Evolutionary conservation across 805 yeast species (phyloP).

Genomic region (Metschnikowia reukaufii): DNA sequence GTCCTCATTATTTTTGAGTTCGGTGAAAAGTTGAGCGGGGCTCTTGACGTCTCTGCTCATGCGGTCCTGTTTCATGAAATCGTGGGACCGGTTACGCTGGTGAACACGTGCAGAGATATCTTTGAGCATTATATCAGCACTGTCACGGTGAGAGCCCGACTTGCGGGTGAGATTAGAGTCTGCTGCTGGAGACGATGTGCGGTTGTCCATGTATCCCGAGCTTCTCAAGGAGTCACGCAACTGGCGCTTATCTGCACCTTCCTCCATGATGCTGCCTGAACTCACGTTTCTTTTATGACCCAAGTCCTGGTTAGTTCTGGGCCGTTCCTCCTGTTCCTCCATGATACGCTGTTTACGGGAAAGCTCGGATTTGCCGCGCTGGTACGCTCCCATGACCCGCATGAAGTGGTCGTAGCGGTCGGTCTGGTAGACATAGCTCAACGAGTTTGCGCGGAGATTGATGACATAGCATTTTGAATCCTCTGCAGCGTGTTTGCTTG

Average conservation of each 20-base stretch:
- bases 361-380: conserved; percentile 60
- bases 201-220: conserved; percentile 45
- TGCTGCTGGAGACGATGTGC: conserved; percentile 9
- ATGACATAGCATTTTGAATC: conserved; percentile 39
- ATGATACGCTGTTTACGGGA: conserved; percentile 30
- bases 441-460: conserved; percentile 47
- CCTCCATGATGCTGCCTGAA: conserved; percentile 21
- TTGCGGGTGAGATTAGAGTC: conserved; percentile 12
- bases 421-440: conserved; percentile 59
- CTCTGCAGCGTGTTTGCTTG: conserved; percentile 20
- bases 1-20: conserved; percentile 56
- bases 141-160: conserved; percentile 25
- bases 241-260: conserved; percentile 36
- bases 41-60: conserved; percentile 10
- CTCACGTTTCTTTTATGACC: conserved; percentile 16
- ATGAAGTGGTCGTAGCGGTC: conserved; percentile 58
- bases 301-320: conserved; percentile 3
- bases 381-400: conserved; percentile 53
- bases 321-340: conserved; percentile 18
- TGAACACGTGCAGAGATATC: conserved; percentile 63
- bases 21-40: conserved; percentile 37
- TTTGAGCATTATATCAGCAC: conserved; percentile 48
- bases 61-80: conserved; percentile 28
- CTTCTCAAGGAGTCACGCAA: conserved; percentile 48
- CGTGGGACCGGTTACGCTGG: conserved; percentile 55